phyloP scores from a whole-genome alignment of 139 green algal species.

The Deuterostichococcus epilithicus region DNA sequence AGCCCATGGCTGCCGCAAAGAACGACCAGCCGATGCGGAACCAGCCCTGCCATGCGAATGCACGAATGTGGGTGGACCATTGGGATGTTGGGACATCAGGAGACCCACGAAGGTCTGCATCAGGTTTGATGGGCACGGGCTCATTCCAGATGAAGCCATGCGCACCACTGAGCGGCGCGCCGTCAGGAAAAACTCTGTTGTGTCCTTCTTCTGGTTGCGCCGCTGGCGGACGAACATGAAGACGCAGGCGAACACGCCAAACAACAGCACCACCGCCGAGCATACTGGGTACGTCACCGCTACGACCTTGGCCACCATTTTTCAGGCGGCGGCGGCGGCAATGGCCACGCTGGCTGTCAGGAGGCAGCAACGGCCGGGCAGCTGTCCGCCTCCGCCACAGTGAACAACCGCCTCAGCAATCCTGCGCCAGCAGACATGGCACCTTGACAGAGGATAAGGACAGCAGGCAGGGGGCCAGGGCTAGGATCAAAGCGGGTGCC shows the following conservation, averaged over 20 bases:
- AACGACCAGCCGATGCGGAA: conserved; percentile 64
- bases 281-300: background rate
- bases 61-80: too few relatives aligned
- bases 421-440: background rate
- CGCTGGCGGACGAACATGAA: conserved; percentile 2
- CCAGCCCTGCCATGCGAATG: conserved; percentile 5
- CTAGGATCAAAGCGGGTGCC: too few relatives aligned
- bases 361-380: too few relatives aligned
- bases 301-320: background rate
- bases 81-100: too few relatives aligned
- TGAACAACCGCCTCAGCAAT: too few relatives aligned
- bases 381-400: too few relatives aligned
- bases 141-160: background rate
- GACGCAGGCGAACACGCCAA: background rate
- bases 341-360: too few relatives aligned
- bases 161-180: conserved; percentile 9
- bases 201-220: background rate
- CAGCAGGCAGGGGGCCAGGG: too few relatives aligned
- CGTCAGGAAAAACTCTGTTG: conserved; percentile 40
- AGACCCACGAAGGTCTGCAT: too few relatives aligned
- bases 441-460: too few relatives aligned
- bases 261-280: background rate
- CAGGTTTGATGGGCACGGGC: background rate
- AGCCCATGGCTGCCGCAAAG: conserved; percentile 63
- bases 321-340: background rate